Conservation (phyloP, 148 eudicot genomes). For the Rhododendron williamsianum region DNA sequence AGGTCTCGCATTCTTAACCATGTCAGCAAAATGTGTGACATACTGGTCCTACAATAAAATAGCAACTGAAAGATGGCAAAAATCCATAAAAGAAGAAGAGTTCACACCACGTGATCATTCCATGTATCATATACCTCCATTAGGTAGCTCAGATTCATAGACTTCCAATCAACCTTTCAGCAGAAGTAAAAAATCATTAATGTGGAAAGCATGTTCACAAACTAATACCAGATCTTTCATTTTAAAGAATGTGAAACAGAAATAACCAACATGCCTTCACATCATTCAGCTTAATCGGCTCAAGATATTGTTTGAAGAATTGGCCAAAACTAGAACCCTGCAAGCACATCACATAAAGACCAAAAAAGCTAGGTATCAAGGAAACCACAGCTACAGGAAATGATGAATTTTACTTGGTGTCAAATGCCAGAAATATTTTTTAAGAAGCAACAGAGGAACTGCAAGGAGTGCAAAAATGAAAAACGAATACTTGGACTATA, state of each 20-base stretch:
- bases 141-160: conserved; percentile 87
- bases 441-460: not conserved
- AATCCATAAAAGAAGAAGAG: not conserved
- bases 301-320: conserved; percentile 86
- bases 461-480: not conserved
- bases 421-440: not conserved
- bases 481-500: not conserved
- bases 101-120: not conserved
- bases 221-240: not conserved
- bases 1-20: conserved; percentile 67
- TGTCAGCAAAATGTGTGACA: conserved; percentile 57
- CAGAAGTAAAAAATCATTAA: conserved; percentile 14
- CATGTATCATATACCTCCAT: conserved; percentile 53
- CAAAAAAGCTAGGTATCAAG: not conserved
- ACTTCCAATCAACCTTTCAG: conserved; percentile 84
- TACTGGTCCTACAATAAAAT: conserved; percentile 53
- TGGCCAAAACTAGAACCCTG: conserved; percentile 99
- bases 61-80: not conserved
- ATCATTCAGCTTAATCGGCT: conserved; percentile 91
- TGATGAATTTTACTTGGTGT: not conserved
- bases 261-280: conserved; percentile 45
- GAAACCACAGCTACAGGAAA: not conserved
- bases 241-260: conserved; percentile 4
- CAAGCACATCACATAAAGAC: conserved; percentile 13
- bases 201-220: conserved; percentile 2